These are phyloP conservation scores for Hypoxylon intermedium DNA, from an alignment of 495 filamentous ascomycete species.

Conservation along the genomic window DNA sequence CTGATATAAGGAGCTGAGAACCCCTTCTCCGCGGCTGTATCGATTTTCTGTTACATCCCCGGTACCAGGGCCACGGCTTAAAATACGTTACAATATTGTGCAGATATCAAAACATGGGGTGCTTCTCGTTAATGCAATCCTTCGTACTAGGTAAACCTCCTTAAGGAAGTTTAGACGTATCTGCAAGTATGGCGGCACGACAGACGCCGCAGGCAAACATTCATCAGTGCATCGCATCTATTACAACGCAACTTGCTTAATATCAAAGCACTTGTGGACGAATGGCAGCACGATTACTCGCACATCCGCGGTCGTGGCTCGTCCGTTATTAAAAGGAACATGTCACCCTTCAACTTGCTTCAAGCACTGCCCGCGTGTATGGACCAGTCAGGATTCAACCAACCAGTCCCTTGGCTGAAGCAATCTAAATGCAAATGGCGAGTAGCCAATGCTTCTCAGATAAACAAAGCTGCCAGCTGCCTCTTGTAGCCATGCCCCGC, in stretches of 20 bases:
- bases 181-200: no score
- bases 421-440: constrained; percentile 4
- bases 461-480: constrained; percentile 25
- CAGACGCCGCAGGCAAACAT: no score
- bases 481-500: constrained; percentile 34
- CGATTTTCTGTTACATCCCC: neutral
- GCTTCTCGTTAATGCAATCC: neutral
- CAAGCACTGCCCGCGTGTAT: neutral
- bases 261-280: neutral
- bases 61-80: neutral
- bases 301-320: neutral
- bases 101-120: neutral
- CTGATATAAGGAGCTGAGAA: no score
- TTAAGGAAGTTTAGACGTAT: no score
- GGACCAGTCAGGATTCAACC: constrained; percentile 11
- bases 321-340: neutral
- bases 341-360: neutral
- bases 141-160: no score
- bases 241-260: neutral
- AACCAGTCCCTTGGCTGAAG: constrained; percentile 26
- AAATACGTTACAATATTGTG: neutral
- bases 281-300: neutral
- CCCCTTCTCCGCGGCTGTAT: neutral
- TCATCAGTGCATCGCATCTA: no score
- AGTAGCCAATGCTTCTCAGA: neutral